A percentile compares a stretch with the other conserved stretches of the same genome.
Evolutionary conservation across 441 rosid species (phyloP).

Genomic region (Erodium moschatum): DNA sequence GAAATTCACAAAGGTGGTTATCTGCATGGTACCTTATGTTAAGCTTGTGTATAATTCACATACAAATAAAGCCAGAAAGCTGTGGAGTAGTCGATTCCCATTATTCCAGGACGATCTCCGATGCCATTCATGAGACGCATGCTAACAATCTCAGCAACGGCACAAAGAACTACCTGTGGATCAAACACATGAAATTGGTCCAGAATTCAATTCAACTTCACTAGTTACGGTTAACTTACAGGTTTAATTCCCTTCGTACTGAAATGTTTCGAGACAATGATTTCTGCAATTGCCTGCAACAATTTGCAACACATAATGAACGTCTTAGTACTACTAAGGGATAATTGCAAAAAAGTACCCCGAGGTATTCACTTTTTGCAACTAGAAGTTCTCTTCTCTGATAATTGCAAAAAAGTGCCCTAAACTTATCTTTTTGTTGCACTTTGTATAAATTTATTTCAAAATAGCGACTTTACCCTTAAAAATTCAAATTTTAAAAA

Average conservation of each 20-base stretch:
- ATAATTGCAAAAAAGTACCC: no score
- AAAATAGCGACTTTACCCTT: no score
- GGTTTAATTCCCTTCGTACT: constrained; percentile 53
- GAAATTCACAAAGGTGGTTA: no score
- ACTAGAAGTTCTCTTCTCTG: no score
- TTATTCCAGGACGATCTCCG: constrained; percentile 48
- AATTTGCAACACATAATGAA: neutral
- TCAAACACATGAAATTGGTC: neutral
- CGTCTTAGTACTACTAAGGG: no score
- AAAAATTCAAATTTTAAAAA: no score
- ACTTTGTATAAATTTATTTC: no score
- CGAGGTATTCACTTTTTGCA: no score
- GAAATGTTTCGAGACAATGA: constrained; percentile 69
- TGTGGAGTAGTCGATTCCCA: constrained; percentile 70
- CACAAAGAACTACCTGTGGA: constrained; percentile 65
- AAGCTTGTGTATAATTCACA: constrained; percentile 21
- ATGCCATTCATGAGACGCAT: constrained; percentile 64
- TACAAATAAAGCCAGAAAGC: constrained; percentile 81
- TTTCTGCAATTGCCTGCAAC: constrained; percentile 70
- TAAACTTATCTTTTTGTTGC: no score
- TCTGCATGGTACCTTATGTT: neutral
- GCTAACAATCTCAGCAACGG: constrained; percentile 74
- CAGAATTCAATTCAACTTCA: neutral
- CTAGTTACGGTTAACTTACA: constrained; percentile 39
- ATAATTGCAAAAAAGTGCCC: no score